Evolutionary conservation across 345 rosid species (phyloP), one percentile per base, ranked within the genome.

Genomic region (Aegle marmelos): DNA sequence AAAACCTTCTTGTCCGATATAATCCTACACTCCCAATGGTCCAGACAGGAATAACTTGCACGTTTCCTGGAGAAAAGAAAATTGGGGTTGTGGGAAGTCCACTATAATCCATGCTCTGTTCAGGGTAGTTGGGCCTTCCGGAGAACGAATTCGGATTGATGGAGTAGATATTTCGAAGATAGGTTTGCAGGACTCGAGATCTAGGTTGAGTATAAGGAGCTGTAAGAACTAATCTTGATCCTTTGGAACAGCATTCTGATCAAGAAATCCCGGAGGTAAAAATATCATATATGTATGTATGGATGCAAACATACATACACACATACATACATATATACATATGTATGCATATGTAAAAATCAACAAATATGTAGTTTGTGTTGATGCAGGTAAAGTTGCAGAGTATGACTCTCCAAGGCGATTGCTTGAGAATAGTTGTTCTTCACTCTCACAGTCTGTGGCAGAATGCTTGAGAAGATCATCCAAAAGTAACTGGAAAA

Each of bases 11-110:
- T 59, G 89, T 91, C 73, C 90, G 64, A 75, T 90, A 91, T 69
- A 68, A 79, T 73, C 91, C 90, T 34, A 13, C 86, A 21, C 86
- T 87, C 33, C 96, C 96, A 21, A 31, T 88, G 86, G 85, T 92
- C 78, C 90, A 89, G 53, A 90, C 84, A 78, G 94, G 88, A 21
- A 84, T 92, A 82, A 88, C 86, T 37, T 90, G 92, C 85, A 85
- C 85, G 25, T 89, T 92, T 74, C 97, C 91, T 0, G 90, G 94
- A 73, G 90, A 79, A 41, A 88, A 82, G 84, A 95, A 91, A 74
- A 88, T 95, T 6, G 97, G 97, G 76, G 89, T 95, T 19, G 98
- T 92, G 36, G 99, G 99, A 24, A 93, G 82, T 95, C 98, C 67
- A 93, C 97, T 66, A 80, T 95, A 54, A 89, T 95, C 76, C 97